phyloP scores from a whole-genome alignment of 345 rosid species.

The Pseudoturritis turrita region DNA sequence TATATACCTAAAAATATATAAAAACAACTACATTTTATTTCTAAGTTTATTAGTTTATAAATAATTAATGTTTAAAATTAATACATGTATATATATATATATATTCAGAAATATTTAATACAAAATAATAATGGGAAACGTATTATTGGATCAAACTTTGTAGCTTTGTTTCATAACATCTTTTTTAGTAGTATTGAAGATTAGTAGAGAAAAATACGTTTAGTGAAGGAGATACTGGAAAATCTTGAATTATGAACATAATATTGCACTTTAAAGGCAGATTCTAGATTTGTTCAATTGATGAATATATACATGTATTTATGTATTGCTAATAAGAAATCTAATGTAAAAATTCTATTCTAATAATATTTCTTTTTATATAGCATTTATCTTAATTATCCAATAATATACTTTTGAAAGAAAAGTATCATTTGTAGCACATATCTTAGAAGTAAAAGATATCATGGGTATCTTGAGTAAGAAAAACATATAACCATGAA shows the following conservation, averaged over 20 bases:
- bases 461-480: too few relatives aligned
- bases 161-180: too few relatives aligned
- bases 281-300: background rate
- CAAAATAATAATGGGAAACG: background rate
- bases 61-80: background rate
- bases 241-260: background rate
- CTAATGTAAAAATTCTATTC: background rate
- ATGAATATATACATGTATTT: background rate
- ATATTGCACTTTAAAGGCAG: background rate
- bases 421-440: too few relatives aligned
- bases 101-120: too few relatives aligned
- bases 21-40: background rate
- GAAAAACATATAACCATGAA: too few relatives aligned
- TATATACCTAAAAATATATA: too few relatives aligned
- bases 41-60: too few relatives aligned
- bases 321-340: background rate
- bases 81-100: too few relatives aligned
- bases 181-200: background rate
- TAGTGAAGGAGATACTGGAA: background rate
- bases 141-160: background rate
- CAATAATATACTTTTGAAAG: background rate
- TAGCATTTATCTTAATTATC: background rate
- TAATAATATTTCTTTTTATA: background rate
- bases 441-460: too few relatives aligned
- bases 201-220: background rate